A percentile compares a stretch with the other conserved stretches of the same genome.
phyloP scores from a whole-genome alignment of 495 filamentous ascomycete species.

The Aspergillus nanangensis region DNA sequence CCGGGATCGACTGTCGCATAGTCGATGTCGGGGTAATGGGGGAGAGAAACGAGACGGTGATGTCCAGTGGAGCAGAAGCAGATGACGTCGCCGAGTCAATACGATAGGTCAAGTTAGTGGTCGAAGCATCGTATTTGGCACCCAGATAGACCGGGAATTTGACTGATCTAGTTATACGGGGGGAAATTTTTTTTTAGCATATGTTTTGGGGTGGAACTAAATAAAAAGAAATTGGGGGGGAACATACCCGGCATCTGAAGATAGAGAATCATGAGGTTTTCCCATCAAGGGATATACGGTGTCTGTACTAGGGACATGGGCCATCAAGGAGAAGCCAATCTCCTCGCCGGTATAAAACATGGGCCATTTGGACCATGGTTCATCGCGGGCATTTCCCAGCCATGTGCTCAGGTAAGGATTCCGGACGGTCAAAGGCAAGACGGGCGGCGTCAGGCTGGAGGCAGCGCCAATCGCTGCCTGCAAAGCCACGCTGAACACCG shows the following conservation, averaged over 20 bases:
- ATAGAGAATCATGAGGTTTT: conserved; percentile 76
- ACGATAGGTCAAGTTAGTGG: conserved; percentile 83
- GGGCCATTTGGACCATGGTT: conserved; percentile 90
- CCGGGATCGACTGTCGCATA: conserved; percentile 84
- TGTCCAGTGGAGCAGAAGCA: conserved; percentile 37
- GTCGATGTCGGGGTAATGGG: conserved; percentile 92
- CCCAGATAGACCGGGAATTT: conserved; percentile 71
- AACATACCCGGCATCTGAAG: conserved; percentile 39
- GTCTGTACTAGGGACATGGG: conserved; percentile 62
- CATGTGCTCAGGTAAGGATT: conserved; percentile 92
- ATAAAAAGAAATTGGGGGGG: background rate
- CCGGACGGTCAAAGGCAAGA: conserved; percentile 82
- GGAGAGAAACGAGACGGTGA: conserved; percentile 83
- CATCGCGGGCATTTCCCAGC: conserved; percentile 70
- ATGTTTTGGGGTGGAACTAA: background rate
- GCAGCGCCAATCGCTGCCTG: conserved; percentile 36
- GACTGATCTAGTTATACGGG: conserved; percentile 46
- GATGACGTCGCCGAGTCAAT: conserved; percentile 46
- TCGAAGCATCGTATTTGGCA: conserved; percentile 83
- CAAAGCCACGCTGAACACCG: conserved; percentile 27
- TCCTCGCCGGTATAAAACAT: conserved; percentile 91
- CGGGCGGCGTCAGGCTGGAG: conserved; percentile 64
- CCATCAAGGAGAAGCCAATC: conserved; percentile 78
- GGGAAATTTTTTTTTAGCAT: too few species aligned
- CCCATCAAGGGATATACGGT: conserved; percentile 85